Evolutionary conservation across 208 protist species (phyloP).

Genomic region (Trypanosoma avium): DNA sequence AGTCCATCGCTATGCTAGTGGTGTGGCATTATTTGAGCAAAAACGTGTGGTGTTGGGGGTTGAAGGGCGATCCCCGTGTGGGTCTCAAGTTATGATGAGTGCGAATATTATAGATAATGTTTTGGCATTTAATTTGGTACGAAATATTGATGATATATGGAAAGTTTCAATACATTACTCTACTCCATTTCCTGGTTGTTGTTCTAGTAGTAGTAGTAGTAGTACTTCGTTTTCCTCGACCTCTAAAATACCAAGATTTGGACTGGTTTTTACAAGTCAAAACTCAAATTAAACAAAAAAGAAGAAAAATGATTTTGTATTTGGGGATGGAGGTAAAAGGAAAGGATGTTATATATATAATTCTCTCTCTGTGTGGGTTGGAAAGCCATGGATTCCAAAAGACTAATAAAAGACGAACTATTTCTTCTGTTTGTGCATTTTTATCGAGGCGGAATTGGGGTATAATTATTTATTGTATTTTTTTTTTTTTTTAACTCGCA

Average conservation of each 20-base stretch:
- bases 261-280: slow-evolving; percentile 45
- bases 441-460: no score
- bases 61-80: slow-evolving; percentile 52
- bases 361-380: no score
- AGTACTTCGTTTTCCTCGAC: slow-evolving; percentile 30
- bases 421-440: no score
- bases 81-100: slow-evolving; percentile 55
- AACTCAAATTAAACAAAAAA: slow-evolving; percentile 5
- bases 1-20: slow-evolving; percentile 38
- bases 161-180: slow-evolving; percentile 57
- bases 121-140: slow-evolving; percentile 38
- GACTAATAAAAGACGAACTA: no score
- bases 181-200: slow-evolving; percentile 9
- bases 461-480: no score
- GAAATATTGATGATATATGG: slow-evolving; percentile 62
- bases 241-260: no score
- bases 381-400: no score
- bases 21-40: slow-evolving; percentile 50
- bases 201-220: not conserved
- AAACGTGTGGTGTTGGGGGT: slow-evolving; percentile 57
- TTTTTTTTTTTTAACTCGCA: no score
- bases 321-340: no score
- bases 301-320: no score
- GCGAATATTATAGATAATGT: slow-evolving; percentile 49
- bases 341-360: no score